phyloP scores from a whole-genome alignment of 1,284 basidiomycete species.

The Tylopilus sp. region DNA sequence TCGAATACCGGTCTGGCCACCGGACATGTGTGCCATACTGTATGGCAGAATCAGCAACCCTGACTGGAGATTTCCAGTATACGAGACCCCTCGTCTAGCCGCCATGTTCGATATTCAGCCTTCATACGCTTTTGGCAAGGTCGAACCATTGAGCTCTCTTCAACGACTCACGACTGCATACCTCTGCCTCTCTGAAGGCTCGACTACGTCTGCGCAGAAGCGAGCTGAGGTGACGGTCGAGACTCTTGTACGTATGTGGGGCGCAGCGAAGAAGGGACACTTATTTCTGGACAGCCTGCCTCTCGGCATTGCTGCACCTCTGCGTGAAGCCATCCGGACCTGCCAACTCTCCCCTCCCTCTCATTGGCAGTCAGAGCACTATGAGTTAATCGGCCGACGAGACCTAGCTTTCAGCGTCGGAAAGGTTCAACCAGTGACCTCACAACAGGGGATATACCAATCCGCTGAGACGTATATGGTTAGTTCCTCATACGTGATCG shows the following conservation, averaged over 20 bases:
- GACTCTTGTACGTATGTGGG: conserved; percentile 53
- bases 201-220: conserved; percentile 47
- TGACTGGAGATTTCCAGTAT: conserved; percentile 58
- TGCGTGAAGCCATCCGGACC: conserved; percentile 78
- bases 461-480: conserved; percentile 46
- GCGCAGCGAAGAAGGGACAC: conserved; percentile 39
- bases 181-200: conserved; percentile 52
- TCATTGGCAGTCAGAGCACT: conserved; percentile 70
- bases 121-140: conserved; percentile 57
- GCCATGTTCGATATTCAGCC: conserved; percentile 49
- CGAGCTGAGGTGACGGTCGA: conserved; percentile 64
- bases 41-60: conserved; percentile 63
- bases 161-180: conserved; percentile 53
- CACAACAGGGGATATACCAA: conserved; percentile 31
- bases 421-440: conserved; percentile 29
- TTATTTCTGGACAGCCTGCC: conserved; percentile 54
- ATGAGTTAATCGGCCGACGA: conserved; percentile 72
- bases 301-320: conserved; percentile 72
- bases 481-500: conserved; percentile 18
- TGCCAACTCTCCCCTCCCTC: conserved; percentile 76
- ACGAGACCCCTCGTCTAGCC: conserved; percentile 48
- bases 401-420: conserved; percentile 60
- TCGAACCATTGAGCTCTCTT: conserved; percentile 51
- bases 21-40: conserved; percentile 60
- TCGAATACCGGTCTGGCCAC: conserved; percentile 65